phyloP scores from a whole-genome alignment of 2,329 filamentous ascomycete genomes.

The Cladosporium sp. region DNA sequence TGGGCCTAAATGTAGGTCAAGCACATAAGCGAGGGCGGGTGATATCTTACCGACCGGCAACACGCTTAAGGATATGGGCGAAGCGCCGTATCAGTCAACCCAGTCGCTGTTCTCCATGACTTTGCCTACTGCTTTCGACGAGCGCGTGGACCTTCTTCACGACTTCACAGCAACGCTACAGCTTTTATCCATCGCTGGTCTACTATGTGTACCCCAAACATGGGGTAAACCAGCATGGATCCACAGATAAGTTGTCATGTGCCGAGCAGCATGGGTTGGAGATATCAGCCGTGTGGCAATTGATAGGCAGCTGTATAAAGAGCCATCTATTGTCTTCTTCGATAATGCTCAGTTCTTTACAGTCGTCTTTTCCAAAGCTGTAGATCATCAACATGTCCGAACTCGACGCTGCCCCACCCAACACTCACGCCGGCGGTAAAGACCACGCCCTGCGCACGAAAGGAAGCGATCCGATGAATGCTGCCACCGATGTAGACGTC shows the following conservation, averaged over 20 bases:
- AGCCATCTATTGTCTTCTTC: background rate
- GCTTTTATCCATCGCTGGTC: background rate
- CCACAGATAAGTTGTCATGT: constrained; percentile 5
- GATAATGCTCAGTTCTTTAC: too few species aligned
- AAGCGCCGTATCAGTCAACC: background rate
- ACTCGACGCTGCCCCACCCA: constrained; percentile 38
- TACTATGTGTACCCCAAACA: background rate
- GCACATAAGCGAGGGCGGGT: background rate
- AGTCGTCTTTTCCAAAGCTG: background rate
- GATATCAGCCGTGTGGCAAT: constrained; percentile 1
- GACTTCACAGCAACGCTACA: constrained; percentile 4
- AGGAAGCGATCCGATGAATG: constrained; percentile 32
- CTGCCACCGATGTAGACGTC: constrained; percentile 22
- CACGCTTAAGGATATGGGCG: background rate
- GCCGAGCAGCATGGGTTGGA: background rate
- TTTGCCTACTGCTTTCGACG: background rate
- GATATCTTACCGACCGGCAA: background rate
- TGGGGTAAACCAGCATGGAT: background rate
- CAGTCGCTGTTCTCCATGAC: constrained; percentile 13
- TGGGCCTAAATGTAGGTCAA: background rate
- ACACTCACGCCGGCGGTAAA: constrained; percentile 37
- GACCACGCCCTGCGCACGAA: constrained; percentile 37
- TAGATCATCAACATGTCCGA: constrained; percentile 32
- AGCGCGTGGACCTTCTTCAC: constrained; percentile 15
- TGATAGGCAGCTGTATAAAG: constrained; percentile 13